Evolutionary conservation across 2,329 filamentous ascomycete genomes (phyloP), one percentile per base, ranked within the genome.

Genomic region (Coleophoma crateriformis): DNA sequence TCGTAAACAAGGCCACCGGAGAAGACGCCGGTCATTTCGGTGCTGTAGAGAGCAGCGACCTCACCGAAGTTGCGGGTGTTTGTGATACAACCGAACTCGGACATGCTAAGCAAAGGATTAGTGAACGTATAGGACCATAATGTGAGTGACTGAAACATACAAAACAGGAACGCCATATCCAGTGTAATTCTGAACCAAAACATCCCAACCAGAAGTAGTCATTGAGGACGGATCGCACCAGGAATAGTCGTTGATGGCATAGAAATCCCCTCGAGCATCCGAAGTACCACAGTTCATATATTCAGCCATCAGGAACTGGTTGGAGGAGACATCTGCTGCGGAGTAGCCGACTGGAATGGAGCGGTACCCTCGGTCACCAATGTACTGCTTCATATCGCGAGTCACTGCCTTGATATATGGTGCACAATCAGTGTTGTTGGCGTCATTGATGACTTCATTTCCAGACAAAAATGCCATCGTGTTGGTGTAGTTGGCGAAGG

Each of bases 1-100:
- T 96, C 90, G 74, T 96, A 97, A 68, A 96, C 87, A 38, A 96
- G 80, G 67, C 92, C 92, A 62, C 92, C 92, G 35, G 90, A 96
- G 79, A 95, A 96, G 61, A 95, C 89, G 14, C 68, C 59, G 5
- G 85, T 90, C 92, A 96, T 96, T 52, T 95, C 66, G 19, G 68
- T 68, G 68, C 75, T 80, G 83, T 96, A 96, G 53, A 97, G 76
- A 37, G 90, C 77, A 46, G 69, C 69, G 48, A 96, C 71, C 72
- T 96, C 91, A 51, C 82, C 76, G 63, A 95, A 96, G 61, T 84
- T 75, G 59, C 91, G 90, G 50, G 74, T 79, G 75, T 87, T 89
- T 64, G 78, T 84, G 70, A 64, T 88, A 74, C 92, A 97, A 51
- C 91, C 92, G 66, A 87, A 96, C 70, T 96, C 92, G 43, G 90